Conservation (phyloP, 139 green algal genomes). For the Asterochloris erici region DNA sequence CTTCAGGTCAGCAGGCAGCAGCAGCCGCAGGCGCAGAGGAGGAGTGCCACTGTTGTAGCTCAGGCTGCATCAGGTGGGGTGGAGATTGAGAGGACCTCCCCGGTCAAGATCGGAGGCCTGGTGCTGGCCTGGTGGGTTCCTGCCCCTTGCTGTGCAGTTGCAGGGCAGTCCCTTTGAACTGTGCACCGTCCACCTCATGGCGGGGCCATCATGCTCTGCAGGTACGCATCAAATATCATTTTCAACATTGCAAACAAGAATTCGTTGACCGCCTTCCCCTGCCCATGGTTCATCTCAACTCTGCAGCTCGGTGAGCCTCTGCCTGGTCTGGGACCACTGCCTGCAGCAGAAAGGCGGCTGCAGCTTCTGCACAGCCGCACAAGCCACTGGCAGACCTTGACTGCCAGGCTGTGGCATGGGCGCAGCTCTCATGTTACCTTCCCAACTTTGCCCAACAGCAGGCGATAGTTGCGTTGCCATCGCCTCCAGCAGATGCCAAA, state of each 20-base stretch:
- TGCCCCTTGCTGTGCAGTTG: background rate
- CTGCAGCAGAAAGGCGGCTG: background rate
- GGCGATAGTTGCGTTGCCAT: too few relatives aligned
- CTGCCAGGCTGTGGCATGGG: too few relatives aligned
- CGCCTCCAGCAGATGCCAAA: too few relatives aligned
- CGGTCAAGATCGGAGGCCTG: background rate
- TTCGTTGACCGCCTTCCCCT: conserved; percentile 80
- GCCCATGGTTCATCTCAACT: conserved; percentile 81
- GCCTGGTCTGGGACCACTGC: too few relatives aligned
- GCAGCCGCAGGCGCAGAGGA: too few relatives aligned
- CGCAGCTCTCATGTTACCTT: too few relatives aligned
- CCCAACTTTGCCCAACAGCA: too few relatives aligned
- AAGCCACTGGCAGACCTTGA: too few relatives aligned
- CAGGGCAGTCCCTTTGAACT: background rate
- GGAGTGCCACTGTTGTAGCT: too few relatives aligned
- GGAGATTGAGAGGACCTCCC: background rate
- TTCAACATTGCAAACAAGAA: conserved; percentile 94
- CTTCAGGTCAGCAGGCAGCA: too few relatives aligned
- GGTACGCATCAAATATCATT: conserved; percentile 64
- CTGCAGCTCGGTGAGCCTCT: conserved; percentile 66
- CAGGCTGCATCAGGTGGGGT: background rate
- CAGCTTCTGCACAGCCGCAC: too few relatives aligned
- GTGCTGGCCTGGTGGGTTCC: background rate
- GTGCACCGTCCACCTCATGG: background rate
- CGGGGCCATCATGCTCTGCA: conserved; percentile 1